Evolutionary conservation across 345 rosid genomes (phyloP).

Genomic region (sweet orange (Citrus sinensis)): DNA sequence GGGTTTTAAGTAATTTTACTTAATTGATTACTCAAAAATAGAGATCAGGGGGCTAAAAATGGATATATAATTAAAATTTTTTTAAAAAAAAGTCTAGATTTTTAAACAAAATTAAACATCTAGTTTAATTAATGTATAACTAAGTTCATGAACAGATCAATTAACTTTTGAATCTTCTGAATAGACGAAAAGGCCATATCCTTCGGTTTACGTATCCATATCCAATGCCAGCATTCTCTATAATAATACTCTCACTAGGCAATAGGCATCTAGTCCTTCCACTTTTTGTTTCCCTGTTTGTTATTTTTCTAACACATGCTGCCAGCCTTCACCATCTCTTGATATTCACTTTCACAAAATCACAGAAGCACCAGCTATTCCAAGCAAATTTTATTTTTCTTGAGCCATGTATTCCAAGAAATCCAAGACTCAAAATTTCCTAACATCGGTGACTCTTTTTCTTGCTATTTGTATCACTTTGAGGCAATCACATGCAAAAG

Average conservation of each 20-base stretch:
- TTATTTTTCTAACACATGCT: background rate
- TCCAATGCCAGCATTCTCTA: background rate
- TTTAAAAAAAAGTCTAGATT: too few relatives aligned
- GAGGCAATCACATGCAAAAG: slow-evolving; percentile 22
- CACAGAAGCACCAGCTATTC: background rate
- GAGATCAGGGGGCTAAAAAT: too few relatives aligned
- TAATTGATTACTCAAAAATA: too few relatives aligned
- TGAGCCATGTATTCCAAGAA: slow-evolving; percentile 6
- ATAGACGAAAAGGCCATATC: background rate
- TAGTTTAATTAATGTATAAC: too few relatives aligned
- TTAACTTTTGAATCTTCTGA: background rate
- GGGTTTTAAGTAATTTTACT: too few relatives aligned
- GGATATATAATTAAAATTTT: too few relatives aligned
- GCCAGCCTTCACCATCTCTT: background rate
- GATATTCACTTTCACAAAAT: background rate
- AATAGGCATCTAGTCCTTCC: background rate
- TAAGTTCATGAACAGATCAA: background rate
- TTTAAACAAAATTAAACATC: too few relatives aligned
- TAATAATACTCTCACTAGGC: background rate
- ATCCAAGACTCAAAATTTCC: slow-evolving; percentile 14
- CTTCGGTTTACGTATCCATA: background rate
- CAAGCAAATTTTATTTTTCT: background rate
- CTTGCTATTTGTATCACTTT: slow-evolving; percentile 24
- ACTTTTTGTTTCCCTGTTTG: background rate
- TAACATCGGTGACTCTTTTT: slow-evolving; percentile 15